A percentile compares a stretch with the other conserved stretches of the same genome.
Evolutionary conservation across 768 basidiomycete genomes (phyloP).

Genomic region (Strobilomyces dryophilus): DNA sequence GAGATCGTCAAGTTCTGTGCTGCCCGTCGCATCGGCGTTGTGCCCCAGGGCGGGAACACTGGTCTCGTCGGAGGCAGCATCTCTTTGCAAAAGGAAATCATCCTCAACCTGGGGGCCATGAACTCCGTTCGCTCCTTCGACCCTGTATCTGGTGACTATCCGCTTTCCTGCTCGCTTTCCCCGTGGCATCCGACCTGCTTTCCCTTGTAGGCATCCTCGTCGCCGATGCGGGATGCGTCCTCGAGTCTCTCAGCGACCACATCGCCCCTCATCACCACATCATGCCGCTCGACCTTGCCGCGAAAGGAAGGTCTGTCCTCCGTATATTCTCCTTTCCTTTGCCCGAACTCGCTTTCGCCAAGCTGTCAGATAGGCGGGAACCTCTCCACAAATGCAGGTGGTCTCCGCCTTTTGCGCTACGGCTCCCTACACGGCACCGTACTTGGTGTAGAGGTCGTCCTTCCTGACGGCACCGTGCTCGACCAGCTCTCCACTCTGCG

Average conservation of each 20-base stretch:
- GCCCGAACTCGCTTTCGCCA: slow-evolving; percentile 4
- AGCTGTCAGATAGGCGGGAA: slow-evolving; percentile 99
- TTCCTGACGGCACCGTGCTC: slow-evolving; percentile 90
- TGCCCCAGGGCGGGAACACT: slow-evolving; percentile 98
- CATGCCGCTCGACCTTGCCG: slow-evolving; percentile 94
- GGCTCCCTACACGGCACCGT: slow-evolving; percentile 94
- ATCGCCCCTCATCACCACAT: slow-evolving; percentile 87
- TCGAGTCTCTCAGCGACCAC: slow-evolving; percentile 83
- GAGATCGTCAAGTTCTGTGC: slow-evolving; percentile 86
- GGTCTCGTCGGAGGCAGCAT: slow-evolving; percentile 96
- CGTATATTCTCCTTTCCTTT: neutral
- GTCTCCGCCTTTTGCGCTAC: slow-evolving; percentile 90
- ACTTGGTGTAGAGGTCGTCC: slow-evolving; percentile 91
- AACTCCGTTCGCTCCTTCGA: slow-evolving; percentile 79
- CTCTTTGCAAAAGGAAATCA: slow-evolving; percentile 81
- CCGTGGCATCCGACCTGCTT: slow-evolving; percentile 3
- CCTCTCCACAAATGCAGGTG: slow-evolving; percentile 95
- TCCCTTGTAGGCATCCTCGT: slow-evolving; percentile 71
- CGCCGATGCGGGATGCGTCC: slow-evolving; percentile 91
- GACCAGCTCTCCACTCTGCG: slow-evolving; percentile 85
- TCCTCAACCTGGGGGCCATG: slow-evolving; percentile 83
- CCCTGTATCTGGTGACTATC: slow-evolving; percentile 63
- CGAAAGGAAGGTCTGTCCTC: slow-evolving; percentile 78
- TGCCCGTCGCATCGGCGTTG: slow-evolving; percentile 76
- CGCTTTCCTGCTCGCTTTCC: slow-evolving; percentile 1